Evolutionary conservation across 371 early-diverging fungal species (phyloP), one percentile per base, ranked within the genome.

Genomic region (Nematocida minor): DNA sequence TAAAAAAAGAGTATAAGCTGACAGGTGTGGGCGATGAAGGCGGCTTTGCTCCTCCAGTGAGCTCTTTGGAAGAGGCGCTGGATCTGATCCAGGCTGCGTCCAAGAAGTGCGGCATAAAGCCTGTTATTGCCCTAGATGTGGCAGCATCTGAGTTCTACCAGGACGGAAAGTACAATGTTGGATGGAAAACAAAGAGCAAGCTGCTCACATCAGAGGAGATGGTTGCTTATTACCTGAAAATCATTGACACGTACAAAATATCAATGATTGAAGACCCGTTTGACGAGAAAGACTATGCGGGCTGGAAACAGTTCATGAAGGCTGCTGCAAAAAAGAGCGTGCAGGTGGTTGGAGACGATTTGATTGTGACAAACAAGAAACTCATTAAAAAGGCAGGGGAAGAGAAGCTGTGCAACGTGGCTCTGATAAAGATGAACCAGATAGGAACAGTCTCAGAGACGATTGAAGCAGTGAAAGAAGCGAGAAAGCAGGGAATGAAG

Each of bases 1-100:
- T 97, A 88, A 93, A 93, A 89, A 85, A 88, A 83, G 92, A 95
- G 89, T 96, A 95, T 87, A 95, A 95, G 66, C 89, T 93, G 82
- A 94, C 92, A 84, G 92, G 93, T 84, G 97, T 97, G 78, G 97
- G 98, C 82, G 98, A 97, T 84, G 98, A 97, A 88, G 98, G 98
- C 84, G 98, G 98, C 78, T 97, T 96, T 85, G 97, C 96, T 55
- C 98, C 98, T 84, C 95, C 95, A 87, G 93, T 97, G 87, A 90
- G 93, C 84, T 91, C 90, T 88, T 27, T 84, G 27, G 87, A 88
- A 81, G 96, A 96, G 87, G 95, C 94, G 82, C 90, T 97, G 46
- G 91, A 93, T 69, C 89, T 97, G 57, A 87, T 97, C 62, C 88
- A 87, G 80, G 79, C 87, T 69, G 93, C 96, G 67, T 92, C 94